These are phyloP conservation scores for Tetrahymena malaccensis DNA, from an alignment of 73 alveolate species.

Conservation along the genomic window DNA sequence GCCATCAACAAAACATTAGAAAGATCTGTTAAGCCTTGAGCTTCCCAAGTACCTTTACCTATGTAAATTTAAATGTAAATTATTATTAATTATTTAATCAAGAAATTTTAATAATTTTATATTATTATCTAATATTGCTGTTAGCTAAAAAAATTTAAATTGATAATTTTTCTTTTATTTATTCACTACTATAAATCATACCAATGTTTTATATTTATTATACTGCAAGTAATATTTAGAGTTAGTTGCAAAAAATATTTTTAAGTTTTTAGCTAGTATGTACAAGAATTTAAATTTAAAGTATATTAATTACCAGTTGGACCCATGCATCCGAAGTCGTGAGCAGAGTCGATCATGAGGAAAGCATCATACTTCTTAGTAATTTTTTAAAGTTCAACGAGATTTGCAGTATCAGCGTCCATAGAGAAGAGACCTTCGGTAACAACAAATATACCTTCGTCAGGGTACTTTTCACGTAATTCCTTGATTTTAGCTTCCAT, in stretches of 20 bases:
- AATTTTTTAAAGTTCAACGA: slow-evolving; percentile 13
- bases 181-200: not conserved
- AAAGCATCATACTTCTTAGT: slow-evolving; percentile 33
- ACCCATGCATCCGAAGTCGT: slow-evolving; percentile 47
- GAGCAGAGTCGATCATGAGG: slow-evolving; percentile 35
- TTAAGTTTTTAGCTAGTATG: not conserved
- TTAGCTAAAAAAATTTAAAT: not conserved
- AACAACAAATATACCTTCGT: slow-evolving; percentile 28
- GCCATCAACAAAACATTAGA: slow-evolving; percentile 37
- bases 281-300: not conserved
- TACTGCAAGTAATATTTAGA: no score
- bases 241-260: no score
- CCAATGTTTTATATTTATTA: no score
- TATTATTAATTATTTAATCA: not conserved
- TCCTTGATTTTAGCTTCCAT: slow-evolving; percentile 29
- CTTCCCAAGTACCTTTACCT: slow-evolving; percentile 39
- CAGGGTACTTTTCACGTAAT: slow-evolving; percentile 5
- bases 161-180: not conserved
- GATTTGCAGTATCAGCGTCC: slow-evolving; percentile 35
- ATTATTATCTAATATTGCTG: not conserved
- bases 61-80: not conserved
- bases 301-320: not conserved
- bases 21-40: slow-evolving; percentile 20
- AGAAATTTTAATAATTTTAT: not conserved
- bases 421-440: slow-evolving; percentile 39